phyloP scores from a whole-genome alignment of 305 asterid species.

The Rubia occidens region DNA sequence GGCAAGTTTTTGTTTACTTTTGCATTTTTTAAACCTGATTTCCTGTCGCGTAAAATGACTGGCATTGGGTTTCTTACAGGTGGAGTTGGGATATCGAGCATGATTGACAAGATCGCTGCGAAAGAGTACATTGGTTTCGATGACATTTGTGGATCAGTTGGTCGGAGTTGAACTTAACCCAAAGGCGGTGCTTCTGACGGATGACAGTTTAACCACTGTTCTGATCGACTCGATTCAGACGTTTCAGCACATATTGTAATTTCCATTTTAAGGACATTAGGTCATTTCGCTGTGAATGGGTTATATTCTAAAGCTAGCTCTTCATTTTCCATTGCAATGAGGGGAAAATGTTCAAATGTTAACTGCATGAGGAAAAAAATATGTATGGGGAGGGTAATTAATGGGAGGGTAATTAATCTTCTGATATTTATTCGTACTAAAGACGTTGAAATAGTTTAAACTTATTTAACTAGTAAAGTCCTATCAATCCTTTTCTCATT shows the following conservation, averaged over 20 bases:
- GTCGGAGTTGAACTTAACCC: neutral
- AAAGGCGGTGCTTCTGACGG: neutral
- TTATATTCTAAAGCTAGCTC: neutral
- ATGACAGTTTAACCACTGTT: neutral
- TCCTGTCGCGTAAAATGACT: neutral
- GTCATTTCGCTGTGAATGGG: neutral
- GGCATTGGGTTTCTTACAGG: slow-evolving; percentile 29
- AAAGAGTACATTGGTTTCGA: slow-evolving; percentile 43
- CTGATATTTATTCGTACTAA: no score
- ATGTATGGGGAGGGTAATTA: no score
- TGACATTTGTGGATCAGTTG: slow-evolving; percentile 10
- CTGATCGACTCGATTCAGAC: neutral
- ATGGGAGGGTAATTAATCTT: no score
- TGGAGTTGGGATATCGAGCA: slow-evolving; percentile 49
- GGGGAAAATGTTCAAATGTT: no score
- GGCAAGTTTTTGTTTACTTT: slow-evolving; percentile 28
- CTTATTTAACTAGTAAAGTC: no score
- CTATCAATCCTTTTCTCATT: no score
- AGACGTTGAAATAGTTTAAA: no score
- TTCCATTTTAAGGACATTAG: neutral
- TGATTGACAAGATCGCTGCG: slow-evolving; percentile 31
- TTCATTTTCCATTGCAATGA: no score
- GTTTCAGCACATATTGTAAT: neutral
- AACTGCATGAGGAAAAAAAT: no score
- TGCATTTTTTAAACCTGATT: neutral